Percentiles rank a stretch among this genome's conserved stretches.
Conservation (phyloP, 2,329 filamentous ascomycete genomes). For the Trichophyton simii region DNA sequence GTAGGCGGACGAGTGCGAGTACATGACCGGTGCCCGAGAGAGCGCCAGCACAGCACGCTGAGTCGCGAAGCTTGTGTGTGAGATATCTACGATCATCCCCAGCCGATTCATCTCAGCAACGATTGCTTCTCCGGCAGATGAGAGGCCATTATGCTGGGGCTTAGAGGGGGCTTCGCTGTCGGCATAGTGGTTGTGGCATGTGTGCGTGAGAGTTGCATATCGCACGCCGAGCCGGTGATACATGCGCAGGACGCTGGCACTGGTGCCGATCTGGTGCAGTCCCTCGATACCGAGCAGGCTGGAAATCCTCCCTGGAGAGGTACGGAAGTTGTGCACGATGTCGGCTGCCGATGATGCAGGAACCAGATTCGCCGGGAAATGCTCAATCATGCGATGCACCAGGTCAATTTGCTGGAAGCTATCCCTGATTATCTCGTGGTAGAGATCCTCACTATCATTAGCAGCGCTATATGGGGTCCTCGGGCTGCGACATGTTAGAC, state of each 20-base stretch:
- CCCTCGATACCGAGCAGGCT: slow-evolving; percentile 75
- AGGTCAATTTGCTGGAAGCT: slow-evolving; percentile 68
- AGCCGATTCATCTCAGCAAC: slow-evolving; percentile 86
- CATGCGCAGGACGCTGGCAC: slow-evolving; percentile 50
- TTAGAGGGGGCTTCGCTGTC: slow-evolving; percentile 56
- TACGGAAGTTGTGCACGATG: slow-evolving; percentile 51
- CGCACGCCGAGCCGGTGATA: slow-evolving; percentile 70
- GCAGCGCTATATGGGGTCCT: not conserved
- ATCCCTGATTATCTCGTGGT: slow-evolving; percentile 33
- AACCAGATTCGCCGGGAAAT: slow-evolving; percentile 53
- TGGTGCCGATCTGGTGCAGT: slow-evolving; percentile 87
- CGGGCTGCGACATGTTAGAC: not conserved
- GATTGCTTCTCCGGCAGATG: slow-evolving; percentile 52
- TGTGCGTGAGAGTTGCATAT: slow-evolving; percentile 90
- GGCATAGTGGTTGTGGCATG: slow-evolving; percentile 82
- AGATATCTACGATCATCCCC: slow-evolving; percentile 85
- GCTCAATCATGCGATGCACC: slow-evolving; percentile 48
- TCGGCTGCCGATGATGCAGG: slow-evolving; percentile 40
- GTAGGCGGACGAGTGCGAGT: slow-evolving; percentile 74
- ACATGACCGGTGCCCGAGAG: slow-evolving; percentile 71
- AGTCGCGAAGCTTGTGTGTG: slow-evolving; percentile 66
- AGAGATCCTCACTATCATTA: slow-evolving; percentile 13
- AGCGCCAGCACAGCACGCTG: slow-evolving; percentile 70
- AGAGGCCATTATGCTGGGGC: slow-evolving; percentile 50
- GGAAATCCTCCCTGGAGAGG: slow-evolving; percentile 54